Percentiles rank a stretch among this genome's conserved stretches.
These are phyloP conservation scores for Arxiozyma slooffiae DNA, from an alignment of 1,139 yeast genomes.

Conservation along the genomic window DNA sequence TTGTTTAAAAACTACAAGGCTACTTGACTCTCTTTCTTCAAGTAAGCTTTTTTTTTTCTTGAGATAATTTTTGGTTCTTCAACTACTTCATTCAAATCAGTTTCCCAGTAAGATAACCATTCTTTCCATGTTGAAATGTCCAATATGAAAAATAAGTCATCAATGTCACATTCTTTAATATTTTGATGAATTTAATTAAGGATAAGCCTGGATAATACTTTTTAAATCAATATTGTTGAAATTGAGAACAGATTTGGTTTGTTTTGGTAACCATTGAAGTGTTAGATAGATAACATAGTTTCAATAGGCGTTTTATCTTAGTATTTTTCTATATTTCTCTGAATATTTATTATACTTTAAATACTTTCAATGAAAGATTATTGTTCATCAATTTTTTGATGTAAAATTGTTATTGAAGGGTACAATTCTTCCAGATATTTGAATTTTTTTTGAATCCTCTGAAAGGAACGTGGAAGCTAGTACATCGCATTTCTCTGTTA, in stretches of 20 bases:
- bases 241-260: not conserved
- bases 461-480: conserved; percentile 29
- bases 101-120: conserved; percentile 21
- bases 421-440: conserved; percentile 10
- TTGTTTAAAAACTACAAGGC: conserved; percentile 6
- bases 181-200: conserved; percentile 17
- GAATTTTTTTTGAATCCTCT: conserved; percentile 22
- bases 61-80: conserved; percentile 28
- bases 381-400: not conserved
- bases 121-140: conserved; percentile 29
- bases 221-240: conserved; percentile 3
- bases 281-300: not conserved
- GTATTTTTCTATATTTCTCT: not conserved
- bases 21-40: conserved; percentile 7
- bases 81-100: conserved; percentile 23
- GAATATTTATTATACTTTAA: not conserved
- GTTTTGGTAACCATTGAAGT: not conserved
- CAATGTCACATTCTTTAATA: conserved; percentile 12
- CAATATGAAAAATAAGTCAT: conserved; percentile 18
- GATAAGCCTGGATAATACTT: conserved; percentile 9
- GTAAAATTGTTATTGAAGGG: conserved; percentile 12
- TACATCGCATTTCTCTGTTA: conserved; percentile 21
- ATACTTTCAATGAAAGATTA: not conserved
- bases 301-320: not conserved
- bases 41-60: conserved; percentile 26